Conservation (phyloP, 2,329 filamentous ascomycete genomes). For the Curvularia spicifera region DNA sequence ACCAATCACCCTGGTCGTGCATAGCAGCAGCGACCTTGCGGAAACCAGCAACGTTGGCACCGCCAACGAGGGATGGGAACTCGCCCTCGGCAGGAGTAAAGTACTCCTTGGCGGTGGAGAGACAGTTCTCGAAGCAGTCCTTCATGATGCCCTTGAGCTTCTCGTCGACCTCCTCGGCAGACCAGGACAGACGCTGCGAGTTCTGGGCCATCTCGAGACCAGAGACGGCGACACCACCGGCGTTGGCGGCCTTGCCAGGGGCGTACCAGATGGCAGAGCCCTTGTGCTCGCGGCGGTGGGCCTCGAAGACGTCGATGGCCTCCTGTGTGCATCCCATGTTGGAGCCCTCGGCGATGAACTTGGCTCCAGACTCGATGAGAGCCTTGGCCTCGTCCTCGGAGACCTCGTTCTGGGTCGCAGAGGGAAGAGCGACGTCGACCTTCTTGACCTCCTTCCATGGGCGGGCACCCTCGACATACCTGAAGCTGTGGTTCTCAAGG, state of each 20-base stretch:
- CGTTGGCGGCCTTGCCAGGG: conserved; percentile 94
- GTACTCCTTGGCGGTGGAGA: conserved; percentile 89
- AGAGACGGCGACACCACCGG: conserved; percentile 94
- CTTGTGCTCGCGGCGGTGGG: conserved; percentile 71
- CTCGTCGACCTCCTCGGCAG: conserved; percentile 84
- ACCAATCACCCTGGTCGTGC: conserved; percentile 98
- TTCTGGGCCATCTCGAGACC: conserved; percentile 99
- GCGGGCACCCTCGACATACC: conserved; percentile 84
- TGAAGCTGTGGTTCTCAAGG: conserved; percentile 73
- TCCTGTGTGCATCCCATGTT: conserved; percentile 99
- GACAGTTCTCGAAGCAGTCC: conserved; percentile 85
- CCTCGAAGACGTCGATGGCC: conserved; percentile 92
- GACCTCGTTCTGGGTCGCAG: conserved; percentile 97
- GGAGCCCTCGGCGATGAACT: conserved; percentile 92
- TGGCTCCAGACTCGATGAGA: conserved; percentile 75
- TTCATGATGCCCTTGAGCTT: conserved; percentile 96
- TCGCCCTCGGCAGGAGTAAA: conserved; percentile 78
- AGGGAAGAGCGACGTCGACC: conserved; percentile 90
- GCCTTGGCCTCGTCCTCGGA: conserved; percentile 86
- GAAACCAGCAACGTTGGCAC: conserved; percentile 97
- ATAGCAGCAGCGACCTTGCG: conserved; percentile 94
- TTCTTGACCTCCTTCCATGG: conserved; percentile 91
- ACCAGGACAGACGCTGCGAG: conserved; percentile 85
- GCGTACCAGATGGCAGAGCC: conserved; percentile 88
- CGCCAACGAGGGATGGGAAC: conserved; percentile 87